These are phyloP conservation scores for Conticribra weissflogii DNA, from an alignment of 108 stramenopile species.

Conservation along the genomic window DNA sequence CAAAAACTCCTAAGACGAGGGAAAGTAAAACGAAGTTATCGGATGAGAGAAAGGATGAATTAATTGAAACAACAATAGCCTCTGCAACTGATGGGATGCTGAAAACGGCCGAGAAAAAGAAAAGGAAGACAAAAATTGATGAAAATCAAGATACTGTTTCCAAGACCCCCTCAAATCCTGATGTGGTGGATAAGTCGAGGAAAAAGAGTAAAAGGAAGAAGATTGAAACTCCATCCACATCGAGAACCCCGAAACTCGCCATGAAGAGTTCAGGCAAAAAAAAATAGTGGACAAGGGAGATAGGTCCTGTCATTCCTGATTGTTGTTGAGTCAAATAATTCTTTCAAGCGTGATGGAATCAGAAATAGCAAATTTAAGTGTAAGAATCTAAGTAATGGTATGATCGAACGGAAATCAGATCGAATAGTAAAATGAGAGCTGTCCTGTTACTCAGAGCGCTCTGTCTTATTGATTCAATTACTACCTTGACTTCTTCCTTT, in stretches of 20 bases:
- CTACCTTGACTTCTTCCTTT: conserved; percentile 17
- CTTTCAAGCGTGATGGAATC: too few species aligned
- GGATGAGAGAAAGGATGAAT: background rate
- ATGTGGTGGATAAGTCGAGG: background rate
- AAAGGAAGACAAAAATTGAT: conserved; percentile 12
- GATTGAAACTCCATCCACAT: conserved; percentile 3
- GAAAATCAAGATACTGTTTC: background rate
- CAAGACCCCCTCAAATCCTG: background rate
- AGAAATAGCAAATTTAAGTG: background rate
- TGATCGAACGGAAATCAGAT: background rate
- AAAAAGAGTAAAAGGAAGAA: conserved; percentile 14
- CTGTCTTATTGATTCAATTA: too few species aligned
- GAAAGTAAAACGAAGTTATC: conserved; percentile 11
- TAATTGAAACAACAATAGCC: background rate
- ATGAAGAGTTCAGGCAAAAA: background rate
- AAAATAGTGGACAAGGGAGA: background rate
- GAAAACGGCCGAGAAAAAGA: background rate
- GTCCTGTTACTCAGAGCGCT: too few species aligned
- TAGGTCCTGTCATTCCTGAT: too few species aligned
- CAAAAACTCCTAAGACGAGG: conserved; percentile 22
- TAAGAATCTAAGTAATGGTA: background rate
- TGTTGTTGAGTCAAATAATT: too few species aligned
- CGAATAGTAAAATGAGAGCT: too few species aligned
- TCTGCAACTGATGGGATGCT: background rate
- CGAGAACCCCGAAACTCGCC: background rate